Evolutionary conservation across 305 asterid species (phyloP), one percentile per base, ranked within the genome.

Genomic region (Fraxinus ornus): DNA sequence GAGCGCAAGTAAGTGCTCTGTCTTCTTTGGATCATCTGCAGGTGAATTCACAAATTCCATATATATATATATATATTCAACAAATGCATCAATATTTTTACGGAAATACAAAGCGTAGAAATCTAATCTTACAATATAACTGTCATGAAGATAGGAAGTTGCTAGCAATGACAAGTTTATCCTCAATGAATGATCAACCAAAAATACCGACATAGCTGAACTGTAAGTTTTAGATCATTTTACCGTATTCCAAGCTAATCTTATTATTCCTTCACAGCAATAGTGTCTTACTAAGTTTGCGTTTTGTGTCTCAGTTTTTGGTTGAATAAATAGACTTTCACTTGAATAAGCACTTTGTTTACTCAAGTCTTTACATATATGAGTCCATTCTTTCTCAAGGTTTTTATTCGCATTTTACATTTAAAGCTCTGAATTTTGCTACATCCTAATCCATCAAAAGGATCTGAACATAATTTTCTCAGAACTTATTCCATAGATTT

Each of bases 11-110:
- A 91, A 85, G 87, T 91, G 95, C 36, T 81, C 84, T 7, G 83
- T 80, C 88, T 89, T 91, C 87, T 85, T 90, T 12, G 85, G 78
- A 87, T 90, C 91, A 86, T 87, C 94, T 92, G 85, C 75, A 80
- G 39, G 81, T 83, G n/a, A 79, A 19, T 66, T 79, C 78, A 79
- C 8, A 80, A 49, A 10, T 68, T 75, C 68, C 55, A n/a, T n/a
- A n/a, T n/a, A n/a, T n/a, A n/a, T n/a, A 68, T n/a, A 76, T 64
- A 21, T 44, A 28, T 19, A 78, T 8, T 64, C n/a, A 64, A 24
- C 17, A 64, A 64, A 22, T 7, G 15, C n/a, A 64, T 7, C 30
- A 64, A 8, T 28, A 19, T 60, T 21, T n/a, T 60, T 7, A 57
- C 3, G 1, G 28, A 19, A 19, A 19, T 57, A 19, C 26, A 19